Conservation (phyloP, 441 rosid genomes). For the Iberis amara region DNA sequence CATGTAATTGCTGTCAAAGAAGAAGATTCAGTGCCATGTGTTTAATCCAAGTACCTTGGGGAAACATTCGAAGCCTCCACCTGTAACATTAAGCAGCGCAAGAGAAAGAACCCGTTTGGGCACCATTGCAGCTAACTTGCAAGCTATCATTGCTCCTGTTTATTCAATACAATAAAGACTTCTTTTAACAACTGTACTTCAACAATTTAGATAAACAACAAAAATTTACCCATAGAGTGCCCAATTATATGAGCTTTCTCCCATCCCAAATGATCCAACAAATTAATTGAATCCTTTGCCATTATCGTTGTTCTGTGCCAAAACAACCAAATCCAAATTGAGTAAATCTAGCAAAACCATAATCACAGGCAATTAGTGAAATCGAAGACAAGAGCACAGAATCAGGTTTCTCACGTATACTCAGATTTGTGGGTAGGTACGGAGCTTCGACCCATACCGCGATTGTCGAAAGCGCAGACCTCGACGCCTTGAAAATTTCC, state of each 20-base stretch:
- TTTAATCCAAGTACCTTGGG: constrained; percentile 59
- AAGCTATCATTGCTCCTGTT: constrained; percentile 95
- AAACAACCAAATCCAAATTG: neutral
- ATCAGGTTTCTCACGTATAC: constrained; percentile 46
- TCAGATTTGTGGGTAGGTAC: constrained; percentile 55
- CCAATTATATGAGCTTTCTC: constrained; percentile 76
- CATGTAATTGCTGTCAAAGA: constrained; percentile 4
- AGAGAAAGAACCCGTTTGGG: constrained; percentile 75
- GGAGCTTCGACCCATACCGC: constrained; percentile 93
- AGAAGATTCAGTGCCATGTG: neutral
- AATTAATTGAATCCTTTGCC: constrained; percentile 82
- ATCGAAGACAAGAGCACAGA: neutral
- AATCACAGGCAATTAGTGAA: too few species aligned
- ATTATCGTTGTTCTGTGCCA: constrained; percentile 66
- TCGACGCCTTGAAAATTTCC: constrained; percentile 38
- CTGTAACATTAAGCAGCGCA: constrained; percentile 90
- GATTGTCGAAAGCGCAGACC: constrained; percentile 91
- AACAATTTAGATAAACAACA: neutral
- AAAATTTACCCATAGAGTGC: constrained; percentile 84
- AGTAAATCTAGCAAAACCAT: neutral
- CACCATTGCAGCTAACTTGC: constrained; percentile 82
- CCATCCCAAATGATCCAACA: constrained; percentile 95
- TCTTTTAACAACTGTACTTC: neutral
- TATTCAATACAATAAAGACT: neutral
- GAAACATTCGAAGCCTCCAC: constrained; percentile 90